phyloP scores from a whole-genome alignment of 2,329 filamentous ascomycete genomes.

The Colletotrichum siamense region DNA sequence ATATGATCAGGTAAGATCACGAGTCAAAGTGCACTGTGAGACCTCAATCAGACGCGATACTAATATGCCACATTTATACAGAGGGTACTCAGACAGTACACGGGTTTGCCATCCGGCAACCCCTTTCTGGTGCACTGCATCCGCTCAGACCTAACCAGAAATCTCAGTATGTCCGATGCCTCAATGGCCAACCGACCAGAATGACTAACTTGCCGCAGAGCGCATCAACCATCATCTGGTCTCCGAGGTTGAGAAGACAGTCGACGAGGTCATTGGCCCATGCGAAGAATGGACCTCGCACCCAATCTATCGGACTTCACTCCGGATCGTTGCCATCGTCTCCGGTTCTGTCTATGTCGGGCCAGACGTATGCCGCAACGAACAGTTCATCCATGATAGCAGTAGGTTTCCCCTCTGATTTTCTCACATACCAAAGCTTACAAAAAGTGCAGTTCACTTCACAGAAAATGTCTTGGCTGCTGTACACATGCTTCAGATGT shows the following conservation, averaged over 20 bases:
- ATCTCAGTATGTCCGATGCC: background rate
- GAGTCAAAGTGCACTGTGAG: background rate
- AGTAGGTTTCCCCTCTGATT: constrained; percentile 45
- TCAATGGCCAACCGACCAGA: background rate
- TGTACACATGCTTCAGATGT: constrained; percentile 1
- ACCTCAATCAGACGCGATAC: background rate
- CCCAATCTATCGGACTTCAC: constrained; percentile 38
- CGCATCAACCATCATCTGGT: background rate
- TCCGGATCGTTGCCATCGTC: constrained; percentile 47
- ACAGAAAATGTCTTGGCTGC: background rate
- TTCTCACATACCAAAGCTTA: constrained; percentile 11
- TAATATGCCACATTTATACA: background rate
- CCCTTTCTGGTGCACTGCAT: constrained; percentile 5
- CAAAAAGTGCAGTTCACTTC: constrained; percentile 21
- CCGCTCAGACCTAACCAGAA: constrained; percentile 1
- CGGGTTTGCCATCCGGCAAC: constrained; percentile 3
- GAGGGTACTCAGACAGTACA: constrained; percentile 3
- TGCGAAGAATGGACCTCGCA: constrained; percentile 41
- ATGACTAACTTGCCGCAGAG: background rate
- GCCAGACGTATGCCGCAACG: constrained; percentile 43
- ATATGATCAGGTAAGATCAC: background rate
- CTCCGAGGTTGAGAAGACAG: constrained; percentile 22
- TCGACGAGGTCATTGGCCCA: constrained; percentile 33
- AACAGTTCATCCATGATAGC: constrained; percentile 44
- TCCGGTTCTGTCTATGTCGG: constrained; percentile 51